Percentiles rank a stretch among this genome's conserved stretches.
Conservation (phyloP, 148 eudicot genomes). For the Cornus controversa region DNA sequence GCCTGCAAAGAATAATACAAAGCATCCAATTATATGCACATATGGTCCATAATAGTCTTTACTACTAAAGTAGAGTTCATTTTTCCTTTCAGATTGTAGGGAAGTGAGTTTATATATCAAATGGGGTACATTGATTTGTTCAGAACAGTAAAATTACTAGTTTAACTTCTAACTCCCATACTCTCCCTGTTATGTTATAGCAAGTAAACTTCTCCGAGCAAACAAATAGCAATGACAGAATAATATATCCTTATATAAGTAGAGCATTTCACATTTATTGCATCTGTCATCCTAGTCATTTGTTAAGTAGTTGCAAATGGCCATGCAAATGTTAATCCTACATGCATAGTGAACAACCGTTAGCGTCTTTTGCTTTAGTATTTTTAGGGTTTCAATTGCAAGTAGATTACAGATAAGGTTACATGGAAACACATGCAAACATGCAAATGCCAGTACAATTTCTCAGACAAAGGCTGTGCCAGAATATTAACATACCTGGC, state of each 20-base stretch:
- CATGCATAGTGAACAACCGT: neutral
- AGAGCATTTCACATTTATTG: neutral
- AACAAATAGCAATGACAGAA: too few species aligned
- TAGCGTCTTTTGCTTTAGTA: neutral
- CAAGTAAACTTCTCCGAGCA: too few species aligned
- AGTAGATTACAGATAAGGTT: neutral
- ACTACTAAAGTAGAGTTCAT: neutral
- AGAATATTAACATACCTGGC: slow-evolving; percentile 49
- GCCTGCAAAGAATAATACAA: slow-evolving; percentile 46
- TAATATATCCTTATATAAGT: too few species aligned
- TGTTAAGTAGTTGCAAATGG: neutral
- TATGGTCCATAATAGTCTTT: neutral
- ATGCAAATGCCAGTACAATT: neutral
- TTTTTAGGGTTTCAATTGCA: neutral
- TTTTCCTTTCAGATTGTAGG: neutral
- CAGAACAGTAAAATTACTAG: too few species aligned
- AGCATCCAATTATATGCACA: neutral
- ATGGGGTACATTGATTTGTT: too few species aligned
- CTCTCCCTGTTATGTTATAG: too few species aligned
- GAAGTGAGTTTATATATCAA: neutral
- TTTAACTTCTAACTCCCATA: too few species aligned
- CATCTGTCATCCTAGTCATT: neutral
- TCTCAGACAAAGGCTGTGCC: neutral
- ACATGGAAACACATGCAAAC: neutral
- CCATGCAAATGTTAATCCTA: neutral